Evolutionary conservation across 2,329 filamentous ascomycete species (phyloP), one percentile per base, ranked within the genome.

Genomic region (Calonectria leucothoes): DNA sequence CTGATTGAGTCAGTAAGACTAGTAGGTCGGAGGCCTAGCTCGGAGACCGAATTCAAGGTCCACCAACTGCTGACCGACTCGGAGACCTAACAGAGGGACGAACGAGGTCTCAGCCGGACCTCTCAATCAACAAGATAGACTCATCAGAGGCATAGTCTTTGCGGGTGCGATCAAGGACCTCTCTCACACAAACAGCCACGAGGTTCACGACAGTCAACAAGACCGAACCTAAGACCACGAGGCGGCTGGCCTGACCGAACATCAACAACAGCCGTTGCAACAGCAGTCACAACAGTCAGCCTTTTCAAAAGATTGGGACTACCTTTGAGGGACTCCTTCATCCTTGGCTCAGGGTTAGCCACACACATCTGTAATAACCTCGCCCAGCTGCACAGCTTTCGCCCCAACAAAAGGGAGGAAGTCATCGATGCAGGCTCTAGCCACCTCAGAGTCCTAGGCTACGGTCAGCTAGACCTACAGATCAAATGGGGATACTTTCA

Each of bases 351-450:
- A 20, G 23, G 57, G 7, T 70, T 33, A 42, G 31, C 64, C n/a
- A 69, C n/a, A 48, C n/a, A 69, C 20, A 69, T 69, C 23, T 69
- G n/a, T 39, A 65, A 70, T 33, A 70, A 65, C 48, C 48, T 65
- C 14, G 33, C 33, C 33, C 33, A 11, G 33, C 8, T 35, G 8
- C 33, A 35, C 8, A 35, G 33, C 33, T 35, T 35, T 12, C 8
- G 33, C 14, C 33, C 10, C 14, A 35, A 35, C 33, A 35, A 8
- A 35, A 35, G 14, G 33, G 55, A 33, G 7, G 27, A 70, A 27
- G 57, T 31, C 11, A 57, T 70, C 25, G 57, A 42, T 51, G 8
- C n/a, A 52, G 25, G 59, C 27, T 27, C 20, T 20, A 35, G 35
- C 35, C 14, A 65, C 6, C 45, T 70, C 2, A 27, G 65, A 65